Evolutionary conservation across 495 filamentous ascomycete species (phyloP), one percentile per base, ranked within the genome.

Genomic region (Aspergillus bridgeri): DNA sequence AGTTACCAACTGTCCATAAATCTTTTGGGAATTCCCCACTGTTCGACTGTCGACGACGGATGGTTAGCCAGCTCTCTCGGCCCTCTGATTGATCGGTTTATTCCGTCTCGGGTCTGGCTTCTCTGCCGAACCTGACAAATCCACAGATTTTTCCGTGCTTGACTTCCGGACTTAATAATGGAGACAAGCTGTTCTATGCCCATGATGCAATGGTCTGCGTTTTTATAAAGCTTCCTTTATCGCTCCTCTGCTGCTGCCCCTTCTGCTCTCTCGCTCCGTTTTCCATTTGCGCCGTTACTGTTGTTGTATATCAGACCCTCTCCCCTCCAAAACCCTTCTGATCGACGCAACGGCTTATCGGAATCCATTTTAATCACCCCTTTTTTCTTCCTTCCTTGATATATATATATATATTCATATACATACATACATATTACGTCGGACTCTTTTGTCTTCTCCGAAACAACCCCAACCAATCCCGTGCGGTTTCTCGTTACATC

Each of bases 291-390:
- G 54, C 29, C 23, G 18, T 49, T 21, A 43, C 42, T 15, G 52
- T 23, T 69, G 63, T 69, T 65, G 57, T 27, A 22, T 38, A 18
- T 56, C n/a, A 19, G 44, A 42, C 53, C 43, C 22, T 48, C 44
- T 56, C 44, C 53, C 53, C 53, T 55, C 43, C 5, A 29, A 38
- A 15, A 38, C 6, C 33, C 11, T n/a, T n/a, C n/a, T 15, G 8
- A 38, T 38, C 33, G 2, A 38, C 33, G 33, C 33, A 2, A 15
- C 33, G 33, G 33, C 33, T 38, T 38, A 15, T 38, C 9, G 2
- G 1, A 38, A 38, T 38, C 3, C 22, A 22, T 20, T 3, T 20
- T 27, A 23, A 45, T 17, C 19, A 18, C 21, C 18, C 6, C 11
- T 61, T 52, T 44, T 25, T 48, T 48, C 29, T 17, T 22, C 48